Base-by-base conservation (phyloP, 768 basidiomycete genomes). In the Kwoniella dendrophila region DNA sequence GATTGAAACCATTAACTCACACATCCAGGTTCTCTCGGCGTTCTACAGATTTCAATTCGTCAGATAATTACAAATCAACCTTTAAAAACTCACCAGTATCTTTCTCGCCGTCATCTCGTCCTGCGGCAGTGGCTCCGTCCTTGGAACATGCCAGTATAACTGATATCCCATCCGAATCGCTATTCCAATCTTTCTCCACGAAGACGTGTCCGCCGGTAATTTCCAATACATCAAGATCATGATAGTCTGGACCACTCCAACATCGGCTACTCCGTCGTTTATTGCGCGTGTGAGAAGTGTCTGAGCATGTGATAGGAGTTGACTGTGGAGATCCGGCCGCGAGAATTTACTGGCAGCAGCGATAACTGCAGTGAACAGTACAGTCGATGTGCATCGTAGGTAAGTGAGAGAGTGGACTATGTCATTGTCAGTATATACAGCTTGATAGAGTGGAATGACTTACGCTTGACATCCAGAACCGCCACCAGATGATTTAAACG, bases 161-260 rank as follows among this genome's bases (percentile, higher is more conserved):
- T 68, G 67, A 63, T 71, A 71, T 20, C 67, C 70, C 26, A 68
- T 66, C 33, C 70, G 22, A 3, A 71, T 59, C 5, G 69, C 69
- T 45, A 65, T 65, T 10, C 69, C 69, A 26, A 71, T 68, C 49
- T 63, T 67, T 33, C 59, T 53, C 70, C 70, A 71, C 3, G 64
- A 67, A 14, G 59, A 62, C 10, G 86, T 89, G 69, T 95, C 92
- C 65, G 89, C 87, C 40, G 90, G 88, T 69, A 90, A 89, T 75
- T 85, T 88, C 90, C 90, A 94, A 78, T 93, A 94, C 38, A 88
- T 90, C 63, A 94, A 82, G 70, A 90, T 91, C 20, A 89, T 87
- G 75, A 92, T 90, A 27, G 90, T 90, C 79, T 95, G 92, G 3
- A 90, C 88, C 22, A 92, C 86, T 78, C 92, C 92, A 54, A 94